Conservation (phyloP, 2,329 filamentous ascomycete genomes). For the Botrytis porri region DNA sequence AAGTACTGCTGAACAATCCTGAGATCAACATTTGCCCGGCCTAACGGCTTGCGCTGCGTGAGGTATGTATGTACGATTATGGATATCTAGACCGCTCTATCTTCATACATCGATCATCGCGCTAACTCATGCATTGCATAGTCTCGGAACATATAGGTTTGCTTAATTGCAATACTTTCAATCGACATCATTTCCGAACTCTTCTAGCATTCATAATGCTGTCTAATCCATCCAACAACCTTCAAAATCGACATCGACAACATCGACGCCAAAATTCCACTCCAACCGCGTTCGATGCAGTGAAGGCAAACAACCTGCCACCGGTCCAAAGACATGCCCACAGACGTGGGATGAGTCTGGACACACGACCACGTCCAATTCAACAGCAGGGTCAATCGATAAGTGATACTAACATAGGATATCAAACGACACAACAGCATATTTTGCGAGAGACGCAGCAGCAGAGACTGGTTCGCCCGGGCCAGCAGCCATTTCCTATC, state of each 20-base stretch:
- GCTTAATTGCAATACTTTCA: conserved; percentile 48
- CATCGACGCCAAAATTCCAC: conserved; percentile 89
- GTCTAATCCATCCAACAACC: conserved; percentile 69
- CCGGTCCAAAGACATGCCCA: conserved; percentile 57
- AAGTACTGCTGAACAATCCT: conserved; percentile 49
- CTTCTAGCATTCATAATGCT: conserved; percentile 71
- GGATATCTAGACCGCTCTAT: conserved; percentile 14
- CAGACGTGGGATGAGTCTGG: conserved; percentile 81
- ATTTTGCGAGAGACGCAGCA: conserved; percentile 86
- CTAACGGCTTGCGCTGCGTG: conserved; percentile 81
- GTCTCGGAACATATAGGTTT: conserved; percentile 51
- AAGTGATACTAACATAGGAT: conserved; percentile 58
- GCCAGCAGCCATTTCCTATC: conserved; percentile 43
- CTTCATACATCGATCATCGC: conserved; percentile 7
- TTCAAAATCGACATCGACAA: conserved; percentile 70
- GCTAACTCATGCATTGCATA: conserved; percentile 30
- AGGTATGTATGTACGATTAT: conserved; percentile 59
- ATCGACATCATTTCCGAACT: conserved; percentile 62
- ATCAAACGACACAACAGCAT: conserved; percentile 62
- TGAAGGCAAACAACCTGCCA: conserved; percentile 66
- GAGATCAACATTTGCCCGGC: conserved; percentile 59
- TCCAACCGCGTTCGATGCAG: conserved; percentile 72
- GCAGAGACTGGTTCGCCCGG: conserved; percentile 80
- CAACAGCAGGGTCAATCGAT: conserved; percentile 41
- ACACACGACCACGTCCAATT: conserved; percentile 62